Evolutionary conservation across 208 protist genomes (phyloP), one percentile per base, ranked within the genome.

Genomic region (Leishmania braziliensis): DNA sequence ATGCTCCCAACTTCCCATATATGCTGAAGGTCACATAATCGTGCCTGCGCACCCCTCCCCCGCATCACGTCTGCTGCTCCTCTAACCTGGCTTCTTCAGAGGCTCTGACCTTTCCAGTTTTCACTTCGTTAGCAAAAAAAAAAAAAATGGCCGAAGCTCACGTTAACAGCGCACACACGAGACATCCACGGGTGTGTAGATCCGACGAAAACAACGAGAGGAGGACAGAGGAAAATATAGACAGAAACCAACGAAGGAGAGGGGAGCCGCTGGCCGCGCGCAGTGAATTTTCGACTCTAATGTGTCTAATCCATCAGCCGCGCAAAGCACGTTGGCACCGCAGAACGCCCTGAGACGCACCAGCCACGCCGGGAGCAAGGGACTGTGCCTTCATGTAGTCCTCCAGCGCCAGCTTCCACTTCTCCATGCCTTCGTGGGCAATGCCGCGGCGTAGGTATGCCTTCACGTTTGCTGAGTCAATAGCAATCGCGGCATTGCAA

Each of bases 391-490:
- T 83, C 58, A 91, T 95, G 87, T 95, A 98, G 83, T 98, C 95
- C 36, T 95, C 90, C 70, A 97, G 83, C 16, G 95, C 95, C 51
- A 93, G 88, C 80, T 95, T 89, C 96, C 96, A 98, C 82, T 95
- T 95, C 85, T 98, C 95, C 81, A 97, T 87, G 26, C 95, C 94
- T 83, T 98, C 95, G 78, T 97, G 94, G 23, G 96, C 95, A 56
- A 98, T 96, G 39, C 90, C 96, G n/a, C 96, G 90, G 39, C 96
- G 92, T 71, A 98, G 85, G 85, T 93, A 90, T 16, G 95, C 96
- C 92, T 98, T 98, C n/a, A 95, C 89, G 76, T 98, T 90, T 14
- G 54, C 79, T 10, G 88, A 66, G 69, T 98, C 92, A 82, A 98
- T 95, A 29, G 75, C 75, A 33, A 98, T 43, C 1, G 96, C 96